Base-by-base conservation (phyloP, 2,329 filamentous ascomycete genomes). In the Fusarium napiforme region DNA sequence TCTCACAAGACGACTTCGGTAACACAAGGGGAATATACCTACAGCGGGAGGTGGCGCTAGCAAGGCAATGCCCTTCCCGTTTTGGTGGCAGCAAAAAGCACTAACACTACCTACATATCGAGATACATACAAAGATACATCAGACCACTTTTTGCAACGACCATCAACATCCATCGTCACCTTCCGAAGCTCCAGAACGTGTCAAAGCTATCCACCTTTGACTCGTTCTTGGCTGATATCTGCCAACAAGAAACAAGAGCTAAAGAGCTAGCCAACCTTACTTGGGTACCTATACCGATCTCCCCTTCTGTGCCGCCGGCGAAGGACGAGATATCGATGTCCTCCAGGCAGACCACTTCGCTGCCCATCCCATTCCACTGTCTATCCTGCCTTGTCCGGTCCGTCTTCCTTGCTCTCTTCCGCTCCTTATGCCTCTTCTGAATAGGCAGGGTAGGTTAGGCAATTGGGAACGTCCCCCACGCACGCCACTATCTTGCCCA, bases 401-500 rank as follows among this genome's bases (percentile, higher is more conserved):
- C 69, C 71, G 61, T 70, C 66, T 75, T 68, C 74, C 74, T 74
- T 61, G 62, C 32, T 55, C 32, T 64, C 59, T 28, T 65, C 52
- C 60, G 49, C 57, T 60, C 52, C 59, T 60, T 37, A 47, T 71
- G 45, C 60, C 60, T 68, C 64, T 73, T 71, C 52, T n/a, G 67
- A 28, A 70, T 55, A 47, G 52, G 23, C 36, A 40, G 34, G 50
- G 34, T 40, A 40, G 23, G 34, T 55, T 55, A 40, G 36, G 55
- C 45, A 47, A 37, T 40, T 43, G 45, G 60, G 45, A 60, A 50
- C 43, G 58, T 73, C 64, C 75, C 75, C 75, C 75, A 76, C 67
- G 72, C 67, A 69, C 74, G 72, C 73, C 75, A 77, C 75, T 75
- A 67, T 77, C 67, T 76, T 60, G 64, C 43, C 70, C 62, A 36